Percentiles rank a stretch among this genome's conserved stretches.
Evolutionary conservation across 306 rosid genomes (phyloP).

Genomic region (Sindora glabra): DNA sequence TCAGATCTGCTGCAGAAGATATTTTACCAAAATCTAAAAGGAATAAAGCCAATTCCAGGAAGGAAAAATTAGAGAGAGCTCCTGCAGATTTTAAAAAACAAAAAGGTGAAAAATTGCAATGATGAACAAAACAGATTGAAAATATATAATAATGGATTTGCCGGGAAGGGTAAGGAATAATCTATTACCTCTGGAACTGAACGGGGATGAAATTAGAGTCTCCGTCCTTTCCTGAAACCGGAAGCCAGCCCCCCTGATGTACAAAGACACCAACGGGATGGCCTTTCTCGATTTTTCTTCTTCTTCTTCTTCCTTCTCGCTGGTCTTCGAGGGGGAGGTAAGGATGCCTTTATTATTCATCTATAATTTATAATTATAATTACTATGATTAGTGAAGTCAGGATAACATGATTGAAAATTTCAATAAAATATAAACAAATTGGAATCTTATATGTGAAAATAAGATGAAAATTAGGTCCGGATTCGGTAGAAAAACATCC

Average conservation of each 20-base stretch:
- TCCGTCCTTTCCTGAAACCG: background rate
- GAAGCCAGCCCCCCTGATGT: conserved; percentile 32
- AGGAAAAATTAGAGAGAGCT: background rate
- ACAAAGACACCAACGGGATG: conserved; percentile 30
- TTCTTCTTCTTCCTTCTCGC: background rate
- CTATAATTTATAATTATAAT: no score
- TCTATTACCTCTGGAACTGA: conserved; percentile 14
- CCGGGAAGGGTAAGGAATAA: background rate
- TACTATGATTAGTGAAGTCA: no score
- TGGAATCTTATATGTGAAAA: no score
- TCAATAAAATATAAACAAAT: no score
- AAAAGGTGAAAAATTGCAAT: background rate
- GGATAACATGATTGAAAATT: no score
- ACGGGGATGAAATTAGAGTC: background rate
- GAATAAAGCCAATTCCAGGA: conserved; percentile 11
- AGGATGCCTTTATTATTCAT: no score
- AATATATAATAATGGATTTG: background rate
- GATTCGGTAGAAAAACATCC: no score
- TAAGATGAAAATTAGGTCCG: no score
- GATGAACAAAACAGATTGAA: background rate
- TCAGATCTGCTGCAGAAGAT: conserved; percentile 23
- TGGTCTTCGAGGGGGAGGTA: no score
- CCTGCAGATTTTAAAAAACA: conserved; percentile 15
- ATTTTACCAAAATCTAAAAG: conserved; percentile 14
- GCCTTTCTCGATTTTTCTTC: conserved; percentile 25